Conservation (phyloP, 352 stramenopile genomes). For the Thraustochytrium sp. region DNA sequence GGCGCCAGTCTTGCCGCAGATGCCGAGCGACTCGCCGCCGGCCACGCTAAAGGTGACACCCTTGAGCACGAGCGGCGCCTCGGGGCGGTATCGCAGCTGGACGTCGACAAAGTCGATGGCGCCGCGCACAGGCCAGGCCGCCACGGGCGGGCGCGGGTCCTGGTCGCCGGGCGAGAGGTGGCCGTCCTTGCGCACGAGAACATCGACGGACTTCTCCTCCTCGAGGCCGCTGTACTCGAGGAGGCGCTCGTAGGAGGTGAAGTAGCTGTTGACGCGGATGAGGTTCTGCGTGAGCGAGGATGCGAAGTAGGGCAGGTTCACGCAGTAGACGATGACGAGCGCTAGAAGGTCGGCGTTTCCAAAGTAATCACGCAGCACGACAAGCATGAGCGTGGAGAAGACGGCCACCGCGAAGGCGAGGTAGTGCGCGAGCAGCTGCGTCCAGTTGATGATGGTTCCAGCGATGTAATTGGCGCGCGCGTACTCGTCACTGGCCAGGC, state of each 20-base stretch:
- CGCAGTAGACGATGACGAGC: not conserved
- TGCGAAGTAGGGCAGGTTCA: conserved; percentile 31
- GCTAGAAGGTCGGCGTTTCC: not conserved
- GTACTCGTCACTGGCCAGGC: conserved; percentile 19
- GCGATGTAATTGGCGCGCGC: conserved; percentile 16
- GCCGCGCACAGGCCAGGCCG: conserved; percentile 49
- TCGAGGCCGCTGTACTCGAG: conserved; percentile 45
- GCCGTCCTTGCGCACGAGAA: not conserved
- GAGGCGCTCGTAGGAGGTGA: conserved; percentile 71
- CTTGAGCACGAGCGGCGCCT: conserved; percentile 62
- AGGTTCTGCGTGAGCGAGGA: not conserved
- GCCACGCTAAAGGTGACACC: conserved; percentile 53
- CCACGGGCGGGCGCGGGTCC: not conserved
- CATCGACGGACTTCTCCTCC: not conserved
- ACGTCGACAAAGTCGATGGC: conserved; percentile 81
- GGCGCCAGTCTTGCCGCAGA: conserved; percentile 77
- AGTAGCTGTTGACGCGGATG: conserved; percentile 29
- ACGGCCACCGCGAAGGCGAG: conserved; percentile 26
- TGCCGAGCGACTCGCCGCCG: conserved; percentile 69
- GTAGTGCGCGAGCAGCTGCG: not conserved
- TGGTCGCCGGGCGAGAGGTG: not conserved
- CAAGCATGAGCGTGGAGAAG: not conserved
- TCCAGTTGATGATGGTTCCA: conserved; percentile 22
- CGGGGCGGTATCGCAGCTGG: conserved; percentile 72
- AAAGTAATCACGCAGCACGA: conserved; percentile 6